These are phyloP conservation scores for Pythium inflatum DNA, from an alignment of 352 stramenopile genomes.

Conservation along the genomic window DNA sequence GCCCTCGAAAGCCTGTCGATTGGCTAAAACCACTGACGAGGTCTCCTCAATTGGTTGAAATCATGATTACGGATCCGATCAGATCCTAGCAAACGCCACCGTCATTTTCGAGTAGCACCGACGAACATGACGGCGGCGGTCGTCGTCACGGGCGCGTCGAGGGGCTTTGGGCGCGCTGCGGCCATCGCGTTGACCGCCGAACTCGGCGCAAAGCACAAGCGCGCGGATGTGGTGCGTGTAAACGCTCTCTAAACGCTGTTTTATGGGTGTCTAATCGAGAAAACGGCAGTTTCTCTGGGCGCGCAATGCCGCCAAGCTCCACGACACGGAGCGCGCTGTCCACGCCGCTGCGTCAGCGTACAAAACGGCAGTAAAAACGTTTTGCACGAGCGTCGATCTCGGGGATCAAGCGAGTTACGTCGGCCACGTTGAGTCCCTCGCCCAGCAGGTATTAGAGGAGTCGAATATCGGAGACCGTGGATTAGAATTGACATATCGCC, in stretches of 20 bases:
- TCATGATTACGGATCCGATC: neutral
- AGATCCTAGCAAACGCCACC: neutral
- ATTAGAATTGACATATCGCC: neutral
- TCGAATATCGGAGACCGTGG: slow-evolving; percentile 8
- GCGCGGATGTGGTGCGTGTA: slow-evolving; percentile 12
- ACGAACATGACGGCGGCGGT: slow-evolving; percentile 43
- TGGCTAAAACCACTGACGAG: no score
- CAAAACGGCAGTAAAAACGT: neutral
- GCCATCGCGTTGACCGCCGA: slow-evolving; percentile 8
- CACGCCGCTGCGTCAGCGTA: neutral
- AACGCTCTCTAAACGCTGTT: neutral
- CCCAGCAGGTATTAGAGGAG: slow-evolving; percentile 2
- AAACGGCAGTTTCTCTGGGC: slow-evolving; percentile 26
- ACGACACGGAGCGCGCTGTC: slow-evolving; percentile 23
- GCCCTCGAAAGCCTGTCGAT: no score
- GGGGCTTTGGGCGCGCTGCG: slow-evolving; percentile 65
- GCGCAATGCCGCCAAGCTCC: slow-evolving; percentile 18
- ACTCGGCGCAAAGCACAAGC: slow-evolving; percentile 2
- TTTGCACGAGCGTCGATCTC: slow-evolving; percentile 11
- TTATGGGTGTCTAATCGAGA: no score
- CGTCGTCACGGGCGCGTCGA: slow-evolving; percentile 80
- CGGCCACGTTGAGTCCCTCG: neutral
- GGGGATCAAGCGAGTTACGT: slow-evolving; percentile 21
- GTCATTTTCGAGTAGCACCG: neutral
- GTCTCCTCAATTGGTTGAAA: slow-evolving; percentile 1